Evolutionary conservation across 1,139 yeast species (phyloP).

Genomic region (Blastobotrys capitulatus): DNA sequence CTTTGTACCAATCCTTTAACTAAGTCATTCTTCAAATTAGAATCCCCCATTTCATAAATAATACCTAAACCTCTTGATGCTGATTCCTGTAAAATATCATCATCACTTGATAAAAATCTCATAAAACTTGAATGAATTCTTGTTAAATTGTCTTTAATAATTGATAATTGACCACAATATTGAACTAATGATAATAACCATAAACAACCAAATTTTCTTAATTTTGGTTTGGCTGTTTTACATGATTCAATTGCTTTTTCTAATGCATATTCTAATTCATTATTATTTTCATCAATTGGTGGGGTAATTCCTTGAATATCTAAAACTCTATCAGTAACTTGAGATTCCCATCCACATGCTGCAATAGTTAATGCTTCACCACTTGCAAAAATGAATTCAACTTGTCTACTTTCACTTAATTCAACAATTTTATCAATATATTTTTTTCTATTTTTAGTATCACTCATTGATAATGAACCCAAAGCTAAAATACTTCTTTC

Average conservation of each 20-base stretch:
- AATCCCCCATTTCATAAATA: slow-evolving; percentile 72
- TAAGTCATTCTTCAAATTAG: slow-evolving; percentile 61
- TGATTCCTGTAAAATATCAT: slow-evolving; percentile 82
- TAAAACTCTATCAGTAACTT: slow-evolving; percentile 43
- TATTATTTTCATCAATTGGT: slow-evolving; percentile 5
- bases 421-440: slow-evolving; percentile 49
- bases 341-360: slow-evolving; percentile 74
- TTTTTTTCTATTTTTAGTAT: slow-evolving; percentile 24
- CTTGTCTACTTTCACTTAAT: slow-evolving; percentile 62
- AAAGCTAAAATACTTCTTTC: slow-evolving; percentile 56
- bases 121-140: slow-evolving; percentile 66
- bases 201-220: slow-evolving; percentile 72
- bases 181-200: slow-evolving; percentile 82
- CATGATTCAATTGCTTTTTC: slow-evolving; percentile 48
- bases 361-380: slow-evolving; percentile 80
- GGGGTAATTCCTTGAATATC: slow-evolving; percentile 39
- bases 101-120: slow-evolving; percentile 70
- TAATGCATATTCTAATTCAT: slow-evolving; percentile 35
- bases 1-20: slow-evolving; percentile 72
- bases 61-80: slow-evolving; percentile 86
- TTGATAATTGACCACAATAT: slow-evolving; percentile 52
- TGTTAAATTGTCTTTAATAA: slow-evolving; percentile 42
- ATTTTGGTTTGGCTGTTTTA: slow-evolving; percentile 61
- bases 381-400: slow-evolving; percentile 66
- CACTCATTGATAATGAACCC: slow-evolving; percentile 49